A percentile compares a stretch with the other conserved stretches of the same genome.
Evolutionary conservation across 768 basidiomycete genomes (phyloP).

Genomic region (Mycena latifolia): DNA sequence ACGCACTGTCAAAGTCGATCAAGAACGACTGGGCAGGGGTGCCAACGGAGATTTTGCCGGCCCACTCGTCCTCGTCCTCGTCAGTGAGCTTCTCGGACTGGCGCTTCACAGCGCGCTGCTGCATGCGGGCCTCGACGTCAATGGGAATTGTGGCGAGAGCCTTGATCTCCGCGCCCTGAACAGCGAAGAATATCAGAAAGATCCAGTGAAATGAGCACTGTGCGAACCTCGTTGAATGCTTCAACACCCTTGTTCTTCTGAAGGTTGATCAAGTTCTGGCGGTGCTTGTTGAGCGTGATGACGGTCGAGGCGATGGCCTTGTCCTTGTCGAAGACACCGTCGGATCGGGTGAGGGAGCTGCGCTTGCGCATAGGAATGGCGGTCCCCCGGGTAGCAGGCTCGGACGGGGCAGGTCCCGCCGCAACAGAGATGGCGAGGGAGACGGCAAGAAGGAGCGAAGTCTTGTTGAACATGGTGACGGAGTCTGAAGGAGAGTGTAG

Average conservation of each 20-base stretch:
- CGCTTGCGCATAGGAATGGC: constrained; percentile 35
- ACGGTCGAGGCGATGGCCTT: constrained; percentile 36
- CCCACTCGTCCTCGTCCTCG: constrained; percentile 52
- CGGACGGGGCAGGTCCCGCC: constrained; percentile 17
- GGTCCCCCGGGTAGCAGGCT: constrained; percentile 23
- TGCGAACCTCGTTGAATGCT: constrained; percentile 28
- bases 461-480: constrained; percentile 34
- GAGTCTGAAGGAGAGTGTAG: constrained; percentile 20
- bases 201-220: background rate
- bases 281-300: constrained; percentile 49
- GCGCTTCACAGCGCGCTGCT: constrained; percentile 38
- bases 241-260: constrained; percentile 45
- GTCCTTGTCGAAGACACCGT: constrained; percentile 39
- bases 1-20: constrained; percentile 56
- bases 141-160: constrained; percentile 37
- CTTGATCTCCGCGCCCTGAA: constrained; percentile 46
- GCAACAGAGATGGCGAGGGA: constrained; percentile 33
- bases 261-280: constrained; percentile 52
- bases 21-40: constrained; percentile 51
- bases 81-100: constrained; percentile 50
- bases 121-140: constrained; percentile 33
- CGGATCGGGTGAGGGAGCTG: constrained; percentile 19
- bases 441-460: constrained; percentile 27
- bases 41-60: constrained; percentile 55
- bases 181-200: background rate